phyloP scores from a whole-genome alignment of 2,329 filamentous ascomycete genomes.

The Cladosporium sp. region DNA sequence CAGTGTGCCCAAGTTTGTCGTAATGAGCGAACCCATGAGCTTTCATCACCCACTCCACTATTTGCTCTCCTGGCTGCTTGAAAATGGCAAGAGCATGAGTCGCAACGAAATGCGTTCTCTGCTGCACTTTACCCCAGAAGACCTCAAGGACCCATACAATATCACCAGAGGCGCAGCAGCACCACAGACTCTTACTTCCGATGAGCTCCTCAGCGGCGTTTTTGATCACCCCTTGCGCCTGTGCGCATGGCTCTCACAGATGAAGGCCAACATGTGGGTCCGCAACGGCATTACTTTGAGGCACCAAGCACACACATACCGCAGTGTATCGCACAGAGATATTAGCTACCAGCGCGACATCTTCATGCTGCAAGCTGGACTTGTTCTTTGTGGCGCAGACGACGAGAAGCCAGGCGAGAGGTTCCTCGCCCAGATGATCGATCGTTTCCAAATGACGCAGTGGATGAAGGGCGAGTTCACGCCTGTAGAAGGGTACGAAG shows the following conservation, averaged over 20 bases:
- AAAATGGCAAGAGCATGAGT: slow-evolving; percentile 74
- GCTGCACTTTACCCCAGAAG: slow-evolving; percentile 65
- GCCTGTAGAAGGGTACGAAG: slow-evolving; percentile 71
- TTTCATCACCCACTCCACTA: slow-evolving; percentile 98
- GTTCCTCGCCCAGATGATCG: slow-evolving; percentile 85
- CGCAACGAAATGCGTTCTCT: slow-evolving; percentile 62
- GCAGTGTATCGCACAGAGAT: slow-evolving; percentile 81
- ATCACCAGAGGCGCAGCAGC: slow-evolving; percentile 17
- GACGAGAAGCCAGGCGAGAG: slow-evolving; percentile 40
- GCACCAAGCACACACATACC: slow-evolving; percentile 91
- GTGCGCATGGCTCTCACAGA: slow-evolving; percentile 94
- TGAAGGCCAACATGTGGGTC: slow-evolving; percentile 98
- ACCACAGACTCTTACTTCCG: slow-evolving; percentile 21
- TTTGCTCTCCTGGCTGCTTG: slow-evolving; percentile 90
- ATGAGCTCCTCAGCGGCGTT: slow-evolving; percentile 40
- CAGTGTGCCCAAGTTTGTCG: slow-evolving; percentile 79
- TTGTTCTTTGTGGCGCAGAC: slow-evolving; percentile 79
- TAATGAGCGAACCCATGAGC: slow-evolving; percentile 86
- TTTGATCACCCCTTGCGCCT: slow-evolving; percentile 93
- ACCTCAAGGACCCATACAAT: slow-evolving; percentile 51
- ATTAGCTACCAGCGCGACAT: slow-evolving; percentile 93
- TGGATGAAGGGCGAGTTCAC: slow-evolving; percentile 85
- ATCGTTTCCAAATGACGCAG: slow-evolving; percentile 80
- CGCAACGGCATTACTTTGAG: slow-evolving; percentile 92
- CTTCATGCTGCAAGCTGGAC: slow-evolving; percentile 83